Conservation (phyloP, 2,329 filamentous ascomycete genomes). For the Alternaria sp. region DNA sequence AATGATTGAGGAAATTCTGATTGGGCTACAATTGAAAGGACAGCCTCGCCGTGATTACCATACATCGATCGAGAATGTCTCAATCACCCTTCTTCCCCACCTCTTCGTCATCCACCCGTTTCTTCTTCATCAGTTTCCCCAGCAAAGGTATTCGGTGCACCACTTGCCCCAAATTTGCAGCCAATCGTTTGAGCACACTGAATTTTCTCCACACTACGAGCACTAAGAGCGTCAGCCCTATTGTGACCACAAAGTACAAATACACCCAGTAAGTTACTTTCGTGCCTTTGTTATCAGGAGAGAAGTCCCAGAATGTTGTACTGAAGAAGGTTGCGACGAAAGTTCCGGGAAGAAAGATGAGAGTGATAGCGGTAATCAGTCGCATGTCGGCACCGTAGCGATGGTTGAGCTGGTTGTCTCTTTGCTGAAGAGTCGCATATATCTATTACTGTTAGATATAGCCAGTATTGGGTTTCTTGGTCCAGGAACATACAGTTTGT, state of each 20-base stretch:
- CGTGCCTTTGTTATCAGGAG: not conserved
- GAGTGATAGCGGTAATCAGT: not conserved
- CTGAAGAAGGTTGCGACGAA: not conserved
- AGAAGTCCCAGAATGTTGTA: not conserved
- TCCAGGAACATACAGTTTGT: no score
- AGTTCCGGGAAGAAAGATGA: not conserved
- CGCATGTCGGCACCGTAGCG: not conserved
- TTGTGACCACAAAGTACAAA: not conserved
- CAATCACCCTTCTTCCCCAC: not conserved
- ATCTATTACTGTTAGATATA: no score
- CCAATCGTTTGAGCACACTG: not conserved
- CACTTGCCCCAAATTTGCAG: rapidly evolving
- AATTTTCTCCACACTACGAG: not conserved
- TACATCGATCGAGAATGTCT: not conserved
- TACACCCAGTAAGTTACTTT: not conserved
- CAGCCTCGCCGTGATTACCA: rapidly evolving
- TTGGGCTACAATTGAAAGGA: rapidly evolving
- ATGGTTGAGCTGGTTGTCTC: not conserved
- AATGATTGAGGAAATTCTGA: no score
- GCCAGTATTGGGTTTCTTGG: no score
- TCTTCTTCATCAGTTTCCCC: not conserved
- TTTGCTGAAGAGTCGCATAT: not conserved
- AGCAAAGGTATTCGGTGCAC: not conserved
- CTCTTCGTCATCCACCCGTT: not conserved
- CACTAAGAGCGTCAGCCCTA: not conserved